These are phyloP conservation scores for Chrysopogon serrulatus DNA, from an alignment of 176 grass and related monocot genomes.

Conservation along the genomic window DNA sequence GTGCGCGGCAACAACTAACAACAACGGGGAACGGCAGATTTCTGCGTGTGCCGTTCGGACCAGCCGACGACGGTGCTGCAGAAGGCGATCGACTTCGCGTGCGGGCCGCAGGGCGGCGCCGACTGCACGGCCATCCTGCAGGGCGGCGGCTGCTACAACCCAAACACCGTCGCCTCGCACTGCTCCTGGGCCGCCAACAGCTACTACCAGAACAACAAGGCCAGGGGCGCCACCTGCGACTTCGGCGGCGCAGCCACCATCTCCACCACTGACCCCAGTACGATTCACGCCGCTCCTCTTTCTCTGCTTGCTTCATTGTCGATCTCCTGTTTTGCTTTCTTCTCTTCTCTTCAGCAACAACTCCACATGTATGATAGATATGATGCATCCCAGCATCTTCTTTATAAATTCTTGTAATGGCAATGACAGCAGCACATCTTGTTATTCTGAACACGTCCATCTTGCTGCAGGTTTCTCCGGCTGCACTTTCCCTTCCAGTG, in stretches of 20 bases:
- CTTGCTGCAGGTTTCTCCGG: slow-evolving; percentile 56
- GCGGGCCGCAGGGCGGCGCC: slow-evolving; percentile 56
- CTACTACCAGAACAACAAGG: slow-evolving; percentile 81
- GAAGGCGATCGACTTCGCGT: slow-evolving; percentile 87
- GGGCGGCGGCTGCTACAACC: slow-evolving; percentile 68
- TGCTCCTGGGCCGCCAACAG: slow-evolving; percentile 89
- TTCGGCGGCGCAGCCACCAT: slow-evolving; percentile 59
- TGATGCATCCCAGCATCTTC: too few species aligned
- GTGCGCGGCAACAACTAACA: too few species aligned
- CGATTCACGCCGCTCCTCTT: background rate
- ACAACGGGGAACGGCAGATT: too few species aligned
- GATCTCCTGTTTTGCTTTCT: too few species aligned
- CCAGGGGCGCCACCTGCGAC: slow-evolving; percentile 61
- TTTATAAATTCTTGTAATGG: too few species aligned
- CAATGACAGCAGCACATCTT: too few species aligned
- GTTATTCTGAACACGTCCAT: background rate
- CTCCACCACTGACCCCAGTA: slow-evolving; percentile 81
- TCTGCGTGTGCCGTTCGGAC: slow-evolving; percentile 84
- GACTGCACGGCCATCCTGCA: slow-evolving; percentile 52
- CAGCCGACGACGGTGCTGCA: slow-evolving; percentile 46
- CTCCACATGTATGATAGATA: too few species aligned
- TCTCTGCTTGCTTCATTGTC: too few species aligned
- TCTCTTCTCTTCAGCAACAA: background rate
- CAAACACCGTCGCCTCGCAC: slow-evolving; percentile 57
- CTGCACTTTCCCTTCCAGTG: slow-evolving; percentile 63